Base-by-base conservation (phyloP, 805 yeast species). In the Cyberlindnera saturnus region DNA sequence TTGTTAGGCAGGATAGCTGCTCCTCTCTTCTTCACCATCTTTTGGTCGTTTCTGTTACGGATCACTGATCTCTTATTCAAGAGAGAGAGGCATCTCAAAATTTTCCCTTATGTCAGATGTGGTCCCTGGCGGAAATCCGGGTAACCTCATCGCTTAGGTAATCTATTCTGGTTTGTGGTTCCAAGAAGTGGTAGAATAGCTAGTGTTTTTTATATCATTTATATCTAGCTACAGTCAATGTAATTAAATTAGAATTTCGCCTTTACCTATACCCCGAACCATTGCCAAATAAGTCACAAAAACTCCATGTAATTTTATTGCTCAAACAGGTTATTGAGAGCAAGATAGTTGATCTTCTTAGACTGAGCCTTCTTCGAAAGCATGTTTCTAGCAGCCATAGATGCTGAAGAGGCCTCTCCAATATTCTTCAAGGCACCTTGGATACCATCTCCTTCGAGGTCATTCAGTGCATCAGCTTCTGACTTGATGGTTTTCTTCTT, bases 1-100 rank as follows among this genome's bases (percentile, higher is more conserved):
- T 93, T 93, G 16, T 89, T 86, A 10, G 98, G 98, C 60, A 91
- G 70, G 44, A 90, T 75, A 37, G 97, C 96, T 23, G 96, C 93
- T 75, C 96, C 86, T 67, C 86, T 81, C 63, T 81, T 76, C 64
- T 82, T 86, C 31, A 77, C 96, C 98, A 91, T 91, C 19, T n/a
- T 38, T 23, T 5, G 28, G 15, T 17, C 23, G 17, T 18, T 10
- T 34, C 5, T 19, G 37, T 14, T 31, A 31, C 4, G 17, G 28
- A 23, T 9, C 28, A 23, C 28, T 23, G 28, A 11, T 23, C 28
- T 23, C 9, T 2, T 4, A 9, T 23, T 23, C 31, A 35, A 20
- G 37, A 34, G 37, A 18, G 28, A 23, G 28, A 23, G 11, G 28
- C 28, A 23, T 23, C 28, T 23, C 28, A 15, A 32, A 38, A 23